Conservation (phyloP, 768 basidiomycete species). For the Leucosporidium yakuticum region DNA sequence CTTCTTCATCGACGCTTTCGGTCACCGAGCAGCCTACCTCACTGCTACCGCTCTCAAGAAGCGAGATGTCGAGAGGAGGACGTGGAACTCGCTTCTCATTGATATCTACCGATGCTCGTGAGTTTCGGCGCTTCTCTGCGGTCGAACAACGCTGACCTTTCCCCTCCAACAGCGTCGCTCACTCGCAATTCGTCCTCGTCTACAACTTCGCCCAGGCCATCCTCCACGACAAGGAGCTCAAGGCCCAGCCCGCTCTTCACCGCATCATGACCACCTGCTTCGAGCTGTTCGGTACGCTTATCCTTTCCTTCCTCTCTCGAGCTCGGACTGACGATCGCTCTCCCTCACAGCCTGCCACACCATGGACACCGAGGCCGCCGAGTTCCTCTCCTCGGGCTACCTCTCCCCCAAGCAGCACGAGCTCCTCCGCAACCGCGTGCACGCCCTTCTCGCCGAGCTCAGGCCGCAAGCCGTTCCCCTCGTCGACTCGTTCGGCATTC, state of each 20-base stretch:
- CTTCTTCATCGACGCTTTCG: conserved; percentile 38
- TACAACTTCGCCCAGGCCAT: conserved; percentile 39
- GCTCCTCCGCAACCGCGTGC: conserved; percentile 16
- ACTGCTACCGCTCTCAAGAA: conserved; percentile 33
- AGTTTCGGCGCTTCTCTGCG: conserved; percentile 6
- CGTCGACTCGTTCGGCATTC: conserved; percentile 35
- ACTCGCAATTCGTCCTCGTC: conserved; percentile 40
- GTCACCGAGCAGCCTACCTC: conserved; percentile 37
- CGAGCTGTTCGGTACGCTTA: conserved; percentile 31
- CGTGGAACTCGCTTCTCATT: conserved; percentile 32
- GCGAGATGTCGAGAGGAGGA: conserved; percentile 35
- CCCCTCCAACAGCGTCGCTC: conserved; percentile 28
- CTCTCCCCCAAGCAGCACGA: conserved; percentile 25
- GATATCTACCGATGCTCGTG: conserved; percentile 37
- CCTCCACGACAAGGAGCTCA: conserved; percentile 31
- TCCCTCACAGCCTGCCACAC: conserved; percentile 16
- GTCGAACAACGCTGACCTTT: neutral
- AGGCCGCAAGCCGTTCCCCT: conserved; percentile 38
- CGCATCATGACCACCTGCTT: conserved; percentile 31
- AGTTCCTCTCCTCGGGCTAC: conserved; percentile 35
- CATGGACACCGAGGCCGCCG: conserved; percentile 31
- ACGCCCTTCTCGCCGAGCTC: conserved; percentile 32
- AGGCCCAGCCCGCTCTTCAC: conserved; percentile 33
- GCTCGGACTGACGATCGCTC: neutral
- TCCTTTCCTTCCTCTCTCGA: neutral